A percentile compares a stretch with the other conserved stretches of the same genome.
These are phyloP conservation scores for Ogataea saltuana DNA, from an alignment of 805 yeast species.

Conservation along the genomic window DNA sequence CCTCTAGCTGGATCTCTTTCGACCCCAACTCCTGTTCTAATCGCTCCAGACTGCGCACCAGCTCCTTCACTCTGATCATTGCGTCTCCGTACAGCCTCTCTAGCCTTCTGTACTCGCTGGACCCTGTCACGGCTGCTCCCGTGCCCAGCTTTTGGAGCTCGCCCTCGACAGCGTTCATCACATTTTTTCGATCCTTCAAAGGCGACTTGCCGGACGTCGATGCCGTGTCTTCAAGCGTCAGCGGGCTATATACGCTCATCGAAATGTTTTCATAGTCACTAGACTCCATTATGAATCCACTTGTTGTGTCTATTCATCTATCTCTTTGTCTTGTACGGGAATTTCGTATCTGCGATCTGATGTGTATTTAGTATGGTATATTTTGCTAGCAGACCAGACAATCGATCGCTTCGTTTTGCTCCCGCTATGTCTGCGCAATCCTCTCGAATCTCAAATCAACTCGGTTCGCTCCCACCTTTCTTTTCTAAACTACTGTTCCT, in stretches of 20 bases:
- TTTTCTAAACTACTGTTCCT: too few species aligned
- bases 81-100: conserved; percentile 36
- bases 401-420: too few species aligned
- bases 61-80: conserved; percentile 31
- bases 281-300: conserved; percentile 18
- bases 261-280: conserved; percentile 25
- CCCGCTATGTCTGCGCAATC: too few species aligned
- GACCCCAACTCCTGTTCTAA: conserved; percentile 35
- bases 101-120: conserved; percentile 24
- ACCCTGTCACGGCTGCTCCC: background rate
- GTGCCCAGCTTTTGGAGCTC: background rate
- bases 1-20: conserved; percentile 31
- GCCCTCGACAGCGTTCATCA: conserved; percentile 13
- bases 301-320: background rate
- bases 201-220: conserved; percentile 15
- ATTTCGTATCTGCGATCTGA: too few species aligned
- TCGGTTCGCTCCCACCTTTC: too few species aligned
- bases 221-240: conserved; percentile 5
- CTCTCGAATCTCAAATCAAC: too few species aligned
- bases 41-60: conserved; percentile 38
- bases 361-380: too few species aligned
- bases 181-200: conserved; percentile 19
- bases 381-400: too few species aligned
- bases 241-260: conserved; percentile 15
- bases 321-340: too few species aligned